A percentile compares a stretch with the other conserved stretches of the same genome.
Evolutionary conservation across 75 land plant species (phyloP).

Genomic region (Selaginella tamariscina): DNA sequence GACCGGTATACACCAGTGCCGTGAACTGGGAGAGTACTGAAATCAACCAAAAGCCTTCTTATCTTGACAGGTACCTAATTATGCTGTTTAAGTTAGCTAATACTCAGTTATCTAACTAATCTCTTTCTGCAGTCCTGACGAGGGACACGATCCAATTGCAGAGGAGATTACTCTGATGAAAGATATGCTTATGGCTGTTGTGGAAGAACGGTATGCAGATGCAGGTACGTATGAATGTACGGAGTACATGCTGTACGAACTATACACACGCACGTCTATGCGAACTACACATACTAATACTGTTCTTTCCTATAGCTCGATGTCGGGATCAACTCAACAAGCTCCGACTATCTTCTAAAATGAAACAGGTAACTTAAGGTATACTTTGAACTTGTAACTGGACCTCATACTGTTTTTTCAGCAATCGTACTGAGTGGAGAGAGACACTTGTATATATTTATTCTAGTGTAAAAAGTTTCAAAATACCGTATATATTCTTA

Average conservation of each 20-base stretch:
- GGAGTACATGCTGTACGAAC: not conserved
- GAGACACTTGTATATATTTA: no score
- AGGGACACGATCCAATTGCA: constrained; percentile 46
- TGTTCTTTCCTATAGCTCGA: constrained; percentile 15
- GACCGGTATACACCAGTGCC: constrained; percentile 29
- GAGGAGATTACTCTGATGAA: constrained; percentile 49
- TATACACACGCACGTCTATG: not conserved
- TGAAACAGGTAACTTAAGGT: constrained; percentile 2
- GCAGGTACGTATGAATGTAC: constrained; percentile 30
- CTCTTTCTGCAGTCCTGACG: constrained; percentile 31
- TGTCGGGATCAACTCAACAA: constrained; percentile 36
- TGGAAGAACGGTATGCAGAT: constrained; percentile 55
- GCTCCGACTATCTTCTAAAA: constrained; percentile 19
- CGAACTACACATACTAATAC: not conserved
- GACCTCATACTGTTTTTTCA: no score
- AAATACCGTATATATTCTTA: no score
- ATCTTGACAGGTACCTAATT: constrained; percentile 9
- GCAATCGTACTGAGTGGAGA: no score
- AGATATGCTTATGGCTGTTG: constrained; percentile 43
- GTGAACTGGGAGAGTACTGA: not conserved
- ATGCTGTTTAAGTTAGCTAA: no score
- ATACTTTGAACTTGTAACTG: no score
- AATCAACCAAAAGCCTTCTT: not conserved
- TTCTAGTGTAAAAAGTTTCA: no score
- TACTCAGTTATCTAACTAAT: no score